Base-by-base conservation (phyloP, 306 rosid species). In the Citrullus mucosospermus region DNA sequence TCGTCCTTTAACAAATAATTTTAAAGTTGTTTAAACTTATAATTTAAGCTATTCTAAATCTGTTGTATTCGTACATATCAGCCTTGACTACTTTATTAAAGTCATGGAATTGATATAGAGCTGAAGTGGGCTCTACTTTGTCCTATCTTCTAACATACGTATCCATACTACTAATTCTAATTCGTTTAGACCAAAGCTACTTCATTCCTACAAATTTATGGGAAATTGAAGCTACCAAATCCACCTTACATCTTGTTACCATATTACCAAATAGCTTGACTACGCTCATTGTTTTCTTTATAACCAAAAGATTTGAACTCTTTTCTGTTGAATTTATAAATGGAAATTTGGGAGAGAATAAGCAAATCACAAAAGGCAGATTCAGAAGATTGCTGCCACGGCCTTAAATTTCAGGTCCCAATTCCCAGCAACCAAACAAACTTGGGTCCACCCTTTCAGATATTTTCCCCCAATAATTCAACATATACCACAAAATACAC, bases 361-460 rank as follows among this genome's bases (percentile, higher is more conserved):
- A 48, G 54, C 54, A 48, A 4, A 48, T 48, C 13, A 48, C 17
- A 48, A 12, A 48, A 48, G 54, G 54, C 54, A 48, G 54, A 48
- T 48, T 48, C 5, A 48, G 54, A 48, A 48, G 17, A 48, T 48
- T 48, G 54, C 1, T 12, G 16, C 54, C 54, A 48, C 54, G 16
- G 9, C 8, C 57, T 53, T 53, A 53, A 53, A 53, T 53, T 53
- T 53, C 8, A 53, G 56, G 56, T 69, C 75, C 56, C 75, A 43
- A 20, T 44, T 25, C 58, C 12, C 57, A 71, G 38, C 76, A 22
- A 48, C 14, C 58, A 44, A 71, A 3, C 76, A 44, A 71, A 2
- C 6, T 28, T 22, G 76, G 76, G n/a, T 71, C 76, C 59, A 48
- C 76, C 39, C 20, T 62, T 48, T 71, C 56, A 71, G 76, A 71